Base-by-base conservation (phyloP, 192 early-diverging fungal species). In the Lobosporangium transversale region DNA sequence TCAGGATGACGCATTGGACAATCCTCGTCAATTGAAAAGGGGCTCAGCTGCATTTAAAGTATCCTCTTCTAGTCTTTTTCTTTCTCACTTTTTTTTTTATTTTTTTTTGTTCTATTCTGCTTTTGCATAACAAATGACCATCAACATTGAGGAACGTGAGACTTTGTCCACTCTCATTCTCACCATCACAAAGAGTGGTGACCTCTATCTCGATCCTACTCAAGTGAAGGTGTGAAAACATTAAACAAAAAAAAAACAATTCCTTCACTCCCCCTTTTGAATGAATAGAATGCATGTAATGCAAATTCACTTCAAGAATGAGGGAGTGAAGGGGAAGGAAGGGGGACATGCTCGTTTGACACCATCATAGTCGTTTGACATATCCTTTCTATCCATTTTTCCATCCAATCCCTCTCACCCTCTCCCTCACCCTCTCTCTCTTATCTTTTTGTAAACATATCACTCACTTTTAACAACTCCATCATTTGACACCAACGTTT, bases 121-220 rank as follows among this genome's bases (percentile, higher is more conserved):
- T 40, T 40, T 7, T 14, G 37, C 14, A 14, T 40, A 20, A 32
- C 40, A 49, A 14, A 66, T 76, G 71, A 29, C 71, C 0, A 24
- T 76, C 20, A 62, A 76, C 36, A 30, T 67, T 15, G 27, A 76
- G 45, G 56, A 59, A 24, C 56, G 71, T 6, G 63, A 76, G 35
- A 33, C 42, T 14, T 30, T 76, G n/a, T 76, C 71, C 15, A 35
- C 11, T 1, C 60, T 71, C 20, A 71, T 71, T 40, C 26, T 71
- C 3, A 21, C 71, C 32, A 57, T 57, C 31, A 76, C 71, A 0
- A 76, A 61, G 49, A 76, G 63, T 12, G 71, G 71, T 23, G 71
- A 76, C 23, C 71, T 76, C 37, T 76, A 76, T 43, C 52, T 76
- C 17, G 71, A 76, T 47, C 63, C 63, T 47, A 53, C 17, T 15